These are phyloP conservation scores for Agrostemma githago DNA, from an alignment of 148 eudicot species.

Conservation along the genomic window DNA sequence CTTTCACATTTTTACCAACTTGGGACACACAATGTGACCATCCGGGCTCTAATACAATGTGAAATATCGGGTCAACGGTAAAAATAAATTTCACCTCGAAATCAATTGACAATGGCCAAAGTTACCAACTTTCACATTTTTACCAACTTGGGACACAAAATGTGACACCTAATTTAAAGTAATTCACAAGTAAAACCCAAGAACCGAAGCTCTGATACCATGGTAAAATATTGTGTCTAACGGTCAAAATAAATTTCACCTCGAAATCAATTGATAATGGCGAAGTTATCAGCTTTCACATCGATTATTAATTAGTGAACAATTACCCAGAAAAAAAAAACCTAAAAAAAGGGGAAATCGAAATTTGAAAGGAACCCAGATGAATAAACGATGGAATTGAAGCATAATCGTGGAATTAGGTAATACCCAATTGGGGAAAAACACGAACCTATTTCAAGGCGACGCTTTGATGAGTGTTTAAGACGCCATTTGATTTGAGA, in stretches of 20 bases:
- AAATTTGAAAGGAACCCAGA: neutral
- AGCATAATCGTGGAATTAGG: neutral
- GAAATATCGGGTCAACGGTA: neutral
- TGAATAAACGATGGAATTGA: neutral
- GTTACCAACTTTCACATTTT: neutral
- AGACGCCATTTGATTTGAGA: slow-evolving; percentile 65
- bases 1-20: too few relatives aligned
- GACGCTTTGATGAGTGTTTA: slow-evolving; percentile 63
- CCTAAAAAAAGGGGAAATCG: neutral
- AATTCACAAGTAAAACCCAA: too few relatives aligned
- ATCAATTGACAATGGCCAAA: neutral
- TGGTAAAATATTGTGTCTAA: too few relatives aligned
- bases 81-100: too few relatives aligned
- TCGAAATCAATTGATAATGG: too few relatives aligned
- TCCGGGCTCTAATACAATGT: too few relatives aligned
- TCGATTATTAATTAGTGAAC: neutral
- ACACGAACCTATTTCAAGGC: slow-evolving; percentile 61
- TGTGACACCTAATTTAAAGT: too few relatives aligned
- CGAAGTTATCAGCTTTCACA: too few relatives aligned
- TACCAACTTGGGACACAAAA: too few relatives aligned
- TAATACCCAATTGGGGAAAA: neutral
- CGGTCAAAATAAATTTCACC: too few relatives aligned
- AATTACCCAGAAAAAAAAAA: neutral
- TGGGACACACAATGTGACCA: too few relatives aligned
- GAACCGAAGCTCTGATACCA: too few relatives aligned